phyloP scores from a whole-genome alignment of 768 basidiomycete genomes.

The Boletus vermiculosoides region DNA sequence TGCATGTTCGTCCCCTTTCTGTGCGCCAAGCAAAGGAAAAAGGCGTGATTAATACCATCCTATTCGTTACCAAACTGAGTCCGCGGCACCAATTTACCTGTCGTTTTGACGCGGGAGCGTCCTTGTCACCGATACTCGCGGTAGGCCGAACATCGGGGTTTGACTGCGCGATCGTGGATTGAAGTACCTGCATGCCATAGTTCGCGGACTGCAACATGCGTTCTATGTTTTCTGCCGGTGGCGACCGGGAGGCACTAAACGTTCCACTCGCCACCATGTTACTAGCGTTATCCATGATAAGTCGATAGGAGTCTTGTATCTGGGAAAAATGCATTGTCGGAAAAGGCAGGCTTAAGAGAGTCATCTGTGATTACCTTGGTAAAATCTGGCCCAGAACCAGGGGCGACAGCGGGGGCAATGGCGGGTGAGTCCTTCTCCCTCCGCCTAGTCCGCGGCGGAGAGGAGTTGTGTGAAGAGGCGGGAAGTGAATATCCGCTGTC shows the following conservation, averaged over 20 bases:
- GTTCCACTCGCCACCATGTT: slow-evolving; percentile 27
- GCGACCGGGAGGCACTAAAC: slow-evolving; percentile 22
- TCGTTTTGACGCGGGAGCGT: slow-evolving; percentile 30
- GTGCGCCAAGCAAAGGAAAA: slow-evolving; percentile 11
- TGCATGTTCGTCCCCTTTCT: slow-evolving; percentile 43
- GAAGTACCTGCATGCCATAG: slow-evolving; percentile 35
- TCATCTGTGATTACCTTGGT: slow-evolving; percentile 34
- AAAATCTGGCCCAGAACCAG: slow-evolving; percentile 40
- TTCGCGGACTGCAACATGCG: slow-evolving; percentile 45
- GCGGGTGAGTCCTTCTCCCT: slow-evolving; percentile 37
- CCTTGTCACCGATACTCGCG: slow-evolving; percentile 30
- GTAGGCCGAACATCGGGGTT: slow-evolving; percentile 28
- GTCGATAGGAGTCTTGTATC: slow-evolving; percentile 45
- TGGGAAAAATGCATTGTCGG: slow-evolving; percentile 21
- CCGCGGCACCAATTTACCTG: slow-evolving; percentile 34
- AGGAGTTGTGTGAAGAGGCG: slow-evolving; percentile 24
- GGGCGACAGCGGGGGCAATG: slow-evolving; percentile 24
- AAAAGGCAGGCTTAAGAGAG: slow-evolving; percentile 7
- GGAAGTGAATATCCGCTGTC: slow-evolving; percentile 33
- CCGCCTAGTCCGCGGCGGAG: slow-evolving; percentile 37
- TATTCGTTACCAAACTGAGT: slow-evolving; percentile 21
- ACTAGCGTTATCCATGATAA: slow-evolving; percentile 41
- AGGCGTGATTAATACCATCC: slow-evolving; percentile 32
- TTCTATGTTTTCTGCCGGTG: slow-evolving; percentile 38
- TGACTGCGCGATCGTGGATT: slow-evolving; percentile 29